phyloP scores from a whole-genome alignment of 1,284 basidiomycete species.

The Ustilago loliicola region DNA sequence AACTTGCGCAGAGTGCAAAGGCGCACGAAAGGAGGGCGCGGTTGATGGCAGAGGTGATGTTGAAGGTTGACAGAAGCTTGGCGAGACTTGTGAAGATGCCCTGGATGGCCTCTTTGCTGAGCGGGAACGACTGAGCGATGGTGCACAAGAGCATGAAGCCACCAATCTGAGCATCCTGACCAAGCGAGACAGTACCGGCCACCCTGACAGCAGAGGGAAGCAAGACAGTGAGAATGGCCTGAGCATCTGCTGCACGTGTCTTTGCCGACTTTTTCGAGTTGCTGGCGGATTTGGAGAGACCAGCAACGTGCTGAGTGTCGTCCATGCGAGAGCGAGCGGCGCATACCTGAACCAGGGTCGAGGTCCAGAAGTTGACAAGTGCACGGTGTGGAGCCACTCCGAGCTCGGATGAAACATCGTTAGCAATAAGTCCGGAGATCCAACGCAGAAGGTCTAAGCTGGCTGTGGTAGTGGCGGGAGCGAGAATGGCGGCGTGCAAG shows the following conservation, averaged over 20 bases:
- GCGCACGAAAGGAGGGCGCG: slow-evolving; percentile 56
- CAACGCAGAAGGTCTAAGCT: slow-evolving; percentile 78
- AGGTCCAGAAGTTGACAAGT: slow-evolving; percentile 86
- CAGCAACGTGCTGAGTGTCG: slow-evolving; percentile 71
- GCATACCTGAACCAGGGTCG: slow-evolving; percentile 81
- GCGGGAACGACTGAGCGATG: slow-evolving; percentile 56
- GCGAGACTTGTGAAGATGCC: slow-evolving; percentile 50
- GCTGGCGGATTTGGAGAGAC: slow-evolving; percentile 50
- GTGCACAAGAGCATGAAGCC: slow-evolving; percentile 65
- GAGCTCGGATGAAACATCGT: slow-evolving; percentile 73
- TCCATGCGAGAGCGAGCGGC: slow-evolving; percentile 47
- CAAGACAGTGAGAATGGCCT: slow-evolving; percentile 66
- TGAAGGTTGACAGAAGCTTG: slow-evolving; percentile 31
- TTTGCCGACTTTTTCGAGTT: slow-evolving; percentile 50
- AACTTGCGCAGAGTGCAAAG: slow-evolving; percentile 56
- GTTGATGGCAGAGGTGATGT: slow-evolving; percentile 25
- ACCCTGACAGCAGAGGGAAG: slow-evolving; percentile 68
- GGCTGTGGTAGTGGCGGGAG: slow-evolving; percentile 64
- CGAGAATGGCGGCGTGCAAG: slow-evolving; percentile 60
- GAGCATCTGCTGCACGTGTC: slow-evolving; percentile 51
- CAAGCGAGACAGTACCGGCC: slow-evolving; percentile 35
- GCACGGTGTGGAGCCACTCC: slow-evolving; percentile 77
- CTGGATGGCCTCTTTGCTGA: slow-evolving; percentile 59
- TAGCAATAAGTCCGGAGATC: slow-evolving; percentile 77
- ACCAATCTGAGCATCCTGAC: slow-evolving; percentile 56